Percentiles rank a stretch among this genome's conserved stretches.
phyloP scores from a whole-genome alignment of 2,329 filamentous ascomycete genomes.

The Akanthomyces lecanii region DNA sequence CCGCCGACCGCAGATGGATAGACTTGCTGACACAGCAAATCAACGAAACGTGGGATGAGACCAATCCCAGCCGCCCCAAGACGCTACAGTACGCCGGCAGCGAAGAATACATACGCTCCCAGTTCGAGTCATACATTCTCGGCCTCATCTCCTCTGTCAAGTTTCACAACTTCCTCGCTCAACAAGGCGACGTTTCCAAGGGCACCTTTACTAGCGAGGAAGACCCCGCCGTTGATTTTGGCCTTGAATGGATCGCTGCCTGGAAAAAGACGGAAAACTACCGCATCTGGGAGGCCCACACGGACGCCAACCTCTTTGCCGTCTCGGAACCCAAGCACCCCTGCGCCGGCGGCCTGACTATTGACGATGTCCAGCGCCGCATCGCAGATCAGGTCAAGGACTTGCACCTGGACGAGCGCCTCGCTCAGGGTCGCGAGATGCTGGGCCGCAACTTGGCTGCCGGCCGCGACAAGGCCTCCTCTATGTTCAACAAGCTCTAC shows the following conservation, averaged over 20 bases:
- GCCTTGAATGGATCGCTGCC: slow-evolving; percentile 75
- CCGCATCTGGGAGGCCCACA: slow-evolving; percentile 75
- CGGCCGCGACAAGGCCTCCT: slow-evolving; percentile 81
- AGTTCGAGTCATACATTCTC: slow-evolving; percentile 95
- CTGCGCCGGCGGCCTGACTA: slow-evolving; percentile 84
- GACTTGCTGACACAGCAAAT: slow-evolving; percentile 91
- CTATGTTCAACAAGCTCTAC: slow-evolving; percentile 83
- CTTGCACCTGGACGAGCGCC: slow-evolving; percentile 85
- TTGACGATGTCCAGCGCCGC: slow-evolving; percentile 89
- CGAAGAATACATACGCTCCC: slow-evolving; percentile 93
- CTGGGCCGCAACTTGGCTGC: slow-evolving; percentile 86
- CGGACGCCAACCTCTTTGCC: slow-evolving; percentile 86
- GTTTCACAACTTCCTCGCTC: slow-evolving; percentile 71
- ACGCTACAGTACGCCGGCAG: slow-evolving; percentile 93
- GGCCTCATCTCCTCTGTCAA: slow-evolving; percentile 85
- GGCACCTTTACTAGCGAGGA: slow-evolving; percentile 68
- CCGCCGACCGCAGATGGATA: slow-evolving; percentile 90
- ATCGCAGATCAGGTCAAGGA: slow-evolving; percentile 91
- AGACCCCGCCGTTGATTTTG: slow-evolving; percentile 81
- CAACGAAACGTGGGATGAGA: slow-evolving; percentile 93
- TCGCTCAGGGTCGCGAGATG: slow-evolving; percentile 77
- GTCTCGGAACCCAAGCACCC: slow-evolving; percentile 91
- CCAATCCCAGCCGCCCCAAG: slow-evolving; percentile 83
- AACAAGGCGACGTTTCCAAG: slow-evolving; percentile 67
- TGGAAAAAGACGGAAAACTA: slow-evolving; percentile 92